A percentile compares a stretch with the other conserved stretches of the same genome.
phyloP scores from a whole-genome alignment of 139 green algal genomes.

The Trebouxia sp. region DNA sequence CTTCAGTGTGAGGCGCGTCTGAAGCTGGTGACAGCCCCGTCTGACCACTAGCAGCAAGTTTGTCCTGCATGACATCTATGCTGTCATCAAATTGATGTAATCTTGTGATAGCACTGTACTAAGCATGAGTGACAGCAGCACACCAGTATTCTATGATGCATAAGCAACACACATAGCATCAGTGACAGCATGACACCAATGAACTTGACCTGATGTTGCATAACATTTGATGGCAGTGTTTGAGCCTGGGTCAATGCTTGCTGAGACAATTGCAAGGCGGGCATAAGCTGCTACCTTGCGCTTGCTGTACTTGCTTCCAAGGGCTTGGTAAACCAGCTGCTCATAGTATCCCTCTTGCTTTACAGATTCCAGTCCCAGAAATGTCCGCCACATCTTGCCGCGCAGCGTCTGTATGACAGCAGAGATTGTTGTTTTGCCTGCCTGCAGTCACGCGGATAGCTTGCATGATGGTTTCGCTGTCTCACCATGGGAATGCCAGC shows the following conservation, averaged over 20 bases:
- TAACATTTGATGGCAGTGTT: too few species aligned
- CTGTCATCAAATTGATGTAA: too few species aligned
- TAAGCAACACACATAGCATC: too few species aligned
- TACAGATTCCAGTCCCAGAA: constrained; percentile 52
- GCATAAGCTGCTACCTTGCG: constrained; percentile 3
- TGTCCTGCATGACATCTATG: constrained; percentile 9
- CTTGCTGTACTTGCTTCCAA: constrained; percentile 37
- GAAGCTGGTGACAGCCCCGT: not conserved
- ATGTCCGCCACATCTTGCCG: constrained; percentile 59
- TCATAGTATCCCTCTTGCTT: constrained; percentile 52
- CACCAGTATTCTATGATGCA: too few species aligned
- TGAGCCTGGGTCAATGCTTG: too few species aligned
- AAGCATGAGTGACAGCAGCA: too few species aligned
- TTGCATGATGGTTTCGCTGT: not conserved
- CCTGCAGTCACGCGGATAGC: too few species aligned
- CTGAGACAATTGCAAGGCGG: too few species aligned
- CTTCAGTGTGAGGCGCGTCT: not conserved
- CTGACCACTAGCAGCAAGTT: not conserved
- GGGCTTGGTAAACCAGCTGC: constrained; percentile 48
- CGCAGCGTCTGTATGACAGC: constrained; percentile 36
- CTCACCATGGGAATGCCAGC: constrained; percentile 53
- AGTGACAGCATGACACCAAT: too few species aligned
- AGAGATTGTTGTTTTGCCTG: too few species aligned
- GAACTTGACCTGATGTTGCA: too few species aligned
- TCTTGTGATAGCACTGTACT: too few species aligned